A percentile compares a stretch with the other conserved stretches of the same genome.
Conservation (phyloP, 2,329 filamentous ascomycete genomes). For the Cytospora piceicola region DNA sequence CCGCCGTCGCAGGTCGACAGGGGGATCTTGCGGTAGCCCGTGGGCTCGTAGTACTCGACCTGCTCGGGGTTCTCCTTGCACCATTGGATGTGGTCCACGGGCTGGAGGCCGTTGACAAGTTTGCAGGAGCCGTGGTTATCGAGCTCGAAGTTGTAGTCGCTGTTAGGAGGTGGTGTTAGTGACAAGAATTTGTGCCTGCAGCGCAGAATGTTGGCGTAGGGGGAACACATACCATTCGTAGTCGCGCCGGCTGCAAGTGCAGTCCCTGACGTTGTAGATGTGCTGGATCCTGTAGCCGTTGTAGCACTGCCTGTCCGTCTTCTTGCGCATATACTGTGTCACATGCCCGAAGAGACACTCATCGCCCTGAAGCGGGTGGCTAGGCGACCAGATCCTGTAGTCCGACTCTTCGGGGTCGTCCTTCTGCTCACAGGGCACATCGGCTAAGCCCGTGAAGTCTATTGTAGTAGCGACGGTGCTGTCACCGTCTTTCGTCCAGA, state of each 20-base stretch:
- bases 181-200: background rate
- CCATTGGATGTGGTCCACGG: constrained; percentile 55
- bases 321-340: constrained; percentile 89
- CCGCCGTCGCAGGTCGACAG: constrained; percentile 86
- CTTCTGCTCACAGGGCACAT: constrained; percentile 73
- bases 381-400: constrained; percentile 86
- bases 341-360: constrained; percentile 93
- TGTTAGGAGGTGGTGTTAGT: constrained; percentile 44
- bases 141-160: constrained; percentile 92
- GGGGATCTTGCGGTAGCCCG: constrained; percentile 87
- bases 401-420: constrained; percentile 60
- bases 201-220: background rate
- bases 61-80: constrained; percentile 66
- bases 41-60: constrained; percentile 81
- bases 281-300: constrained; percentile 75
- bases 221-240: constrained; percentile 80
- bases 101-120: constrained; percentile 73
- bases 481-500: constrained; percentile 74
- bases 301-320: constrained; percentile 75
- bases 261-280: constrained; percentile 76
- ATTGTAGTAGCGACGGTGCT: constrained; percentile 77
- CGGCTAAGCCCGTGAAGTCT: constrained; percentile 82
- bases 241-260: constrained; percentile 80
- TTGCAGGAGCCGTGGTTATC: constrained; percentile 75
- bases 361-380: constrained; percentile 76